phyloP scores from a whole-genome alignment of 2,329 filamentous ascomycete species.

The Neurospora sp. region DNA sequence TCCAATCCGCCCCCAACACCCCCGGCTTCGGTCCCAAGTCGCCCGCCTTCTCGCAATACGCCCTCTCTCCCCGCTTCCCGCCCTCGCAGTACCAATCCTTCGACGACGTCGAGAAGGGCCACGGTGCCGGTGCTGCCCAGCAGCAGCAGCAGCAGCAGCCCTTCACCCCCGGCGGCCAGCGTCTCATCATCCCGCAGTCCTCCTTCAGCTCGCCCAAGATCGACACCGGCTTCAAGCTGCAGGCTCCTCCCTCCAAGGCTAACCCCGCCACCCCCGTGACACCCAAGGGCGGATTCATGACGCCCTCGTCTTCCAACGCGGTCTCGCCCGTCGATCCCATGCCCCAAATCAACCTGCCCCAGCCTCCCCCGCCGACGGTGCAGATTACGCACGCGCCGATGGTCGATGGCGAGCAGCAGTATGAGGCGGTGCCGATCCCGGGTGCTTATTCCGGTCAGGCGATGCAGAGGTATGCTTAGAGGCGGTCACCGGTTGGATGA shows the following conservation, averaged over 20 bases:
- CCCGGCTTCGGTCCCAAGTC: constrained; percentile 73
- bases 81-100: constrained; percentile 41
- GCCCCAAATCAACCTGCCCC: constrained; percentile 21
- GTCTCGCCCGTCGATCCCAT: constrained; percentile 23
- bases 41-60: constrained; percentile 42
- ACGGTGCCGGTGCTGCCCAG: not conserved
- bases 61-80: constrained; percentile 52
- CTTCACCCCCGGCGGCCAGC: constrained; percentile 42
- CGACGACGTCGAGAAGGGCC: constrained; percentile 25
- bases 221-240: constrained; percentile 63
- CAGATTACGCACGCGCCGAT: constrained; percentile 53
- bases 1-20: constrained; percentile 89
- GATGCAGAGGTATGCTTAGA: constrained; percentile 32
- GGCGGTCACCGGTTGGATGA: not conserved
- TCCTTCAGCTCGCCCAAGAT: constrained; percentile 40
- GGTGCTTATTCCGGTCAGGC: constrained; percentile 61
- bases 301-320: constrained; percentile 22
- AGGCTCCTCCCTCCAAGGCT: constrained; percentile 71
- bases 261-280: constrained; percentile 65
- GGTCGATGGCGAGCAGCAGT: constrained; percentile 72
- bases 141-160: constrained; percentile 25
- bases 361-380: constrained; percentile 31
- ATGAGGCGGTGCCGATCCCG: constrained; percentile 80
- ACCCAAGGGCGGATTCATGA: constrained; percentile 46
- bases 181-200: constrained; percentile 53